Base-by-base conservation (phyloP, 495 filamentous ascomycete genomes). In the Beverwykella pulmonaria region DNA sequence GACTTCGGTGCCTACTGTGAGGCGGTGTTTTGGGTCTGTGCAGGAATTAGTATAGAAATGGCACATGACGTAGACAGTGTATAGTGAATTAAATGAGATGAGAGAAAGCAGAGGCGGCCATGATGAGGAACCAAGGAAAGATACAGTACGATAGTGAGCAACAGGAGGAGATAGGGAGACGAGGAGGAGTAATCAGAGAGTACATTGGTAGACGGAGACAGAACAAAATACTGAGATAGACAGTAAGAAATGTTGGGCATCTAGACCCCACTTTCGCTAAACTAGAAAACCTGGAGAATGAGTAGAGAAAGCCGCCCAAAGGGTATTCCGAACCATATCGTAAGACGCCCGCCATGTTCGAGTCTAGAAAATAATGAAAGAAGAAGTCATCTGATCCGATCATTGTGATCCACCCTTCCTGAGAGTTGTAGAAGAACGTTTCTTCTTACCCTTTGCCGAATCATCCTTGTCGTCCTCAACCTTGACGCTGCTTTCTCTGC, bases 1-100 rank as follows among this genome's bases (percentile, higher is more conserved):
- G 15, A 97, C 92, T 72, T 95, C 89, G 57, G 91, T 88, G 44
- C 88, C 87, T 44, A 92, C 82, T 48, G 80, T 78, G 36, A 93
- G 86, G 19, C 81, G 63, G 30, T 27, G 62, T 63, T 71, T 72
- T 25, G 54, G 22, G 53, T 49, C 41, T 23, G 63, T 65, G 15
- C 62, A 50, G 9, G 39, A 20, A 12, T n/a, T n/a, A n/a, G n/a
- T n/a, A n/a, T n/a, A n/a, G n/a, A n/a, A n/a, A n/a, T n/a, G n/a
- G n/a, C n/a, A n/a, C n/a, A n/a, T n/a, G n/a, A n/a, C n/a, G n/a
- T n/a, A n/a, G n/a, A n/a, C n/a, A n/a, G n/a, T n/a, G n/a, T n/a
- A n/a, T n/a, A n/a, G n/a, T n/a, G n/a, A n/a, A n/a, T n/a, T n/a
- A n/a, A n/a, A n/a, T n/a, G n/a, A n/a, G n/a, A n/a, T n/a, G n/a